Base-by-base conservation (phyloP, 192 early-diverging fungal species). In the Podila verticillata region DNA sequence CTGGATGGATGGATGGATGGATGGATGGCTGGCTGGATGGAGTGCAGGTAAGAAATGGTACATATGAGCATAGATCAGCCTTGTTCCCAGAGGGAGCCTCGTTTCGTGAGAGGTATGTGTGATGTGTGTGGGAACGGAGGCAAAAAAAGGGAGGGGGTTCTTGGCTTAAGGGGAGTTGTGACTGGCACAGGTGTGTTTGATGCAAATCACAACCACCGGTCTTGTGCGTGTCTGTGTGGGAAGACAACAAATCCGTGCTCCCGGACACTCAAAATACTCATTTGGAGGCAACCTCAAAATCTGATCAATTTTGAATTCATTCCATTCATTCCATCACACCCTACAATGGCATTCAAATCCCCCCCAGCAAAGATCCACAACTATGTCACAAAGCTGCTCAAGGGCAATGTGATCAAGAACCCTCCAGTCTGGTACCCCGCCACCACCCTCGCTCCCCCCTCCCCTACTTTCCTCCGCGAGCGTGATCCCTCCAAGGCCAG, bases 351-450 rank as follows among this genome's bases (percentile, higher is more conserved):
- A n/a, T 72, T 72, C 66, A 80, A 72, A 62, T 48, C 57, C 30
- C 66, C 86, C 56, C 85, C 87, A 22, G 83, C 75, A 49, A 73
- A 86, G 74, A 56, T 90, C 57, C 81, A 75, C 64, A 80, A 73
- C 63, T 85, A 88, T 75, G 87, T 90, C 36, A 81, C 84, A 26
- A 81, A 82, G 28, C 82, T 88, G 31, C 44, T 90, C 32, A 88
- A 87, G 64, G 89, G 84, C 26, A 81, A 82, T 20, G 66, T 90
- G 34, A 70, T 87, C 61, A 90, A 85, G 63, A 73, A 71, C n/a
- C 61, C 84, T 29, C 89, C 89, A 0, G 82, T 83, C 29, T 90
- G 89, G 89, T 87, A 83, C 66, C 68, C 82, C 17, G 87, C 82
- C 29, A 67, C 88, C 20, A 64, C 86, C 15, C 57, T 73, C 22